Evolutionary conservation across 2,329 filamentous ascomycete species (phyloP), one percentile per base, ranked within the genome.

Genomic region (Phaeosphaeria sp.): DNA sequence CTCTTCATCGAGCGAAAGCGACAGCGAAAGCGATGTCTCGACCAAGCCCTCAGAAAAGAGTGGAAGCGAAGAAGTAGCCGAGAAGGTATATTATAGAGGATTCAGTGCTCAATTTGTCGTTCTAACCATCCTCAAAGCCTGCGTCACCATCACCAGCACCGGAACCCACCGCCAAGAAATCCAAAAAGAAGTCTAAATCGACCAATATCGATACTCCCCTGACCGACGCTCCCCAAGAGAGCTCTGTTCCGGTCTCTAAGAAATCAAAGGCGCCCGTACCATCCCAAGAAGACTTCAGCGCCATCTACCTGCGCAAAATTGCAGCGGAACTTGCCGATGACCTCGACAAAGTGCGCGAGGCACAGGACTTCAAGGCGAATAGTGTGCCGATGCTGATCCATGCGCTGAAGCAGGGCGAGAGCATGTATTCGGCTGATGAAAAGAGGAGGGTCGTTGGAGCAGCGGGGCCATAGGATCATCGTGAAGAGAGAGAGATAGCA

Each of bases 281-380:
- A 22, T 13, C 49, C 3, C 58, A 66, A 3, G 72, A 75, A 11
- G 69, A 73, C 30, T 92, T 91, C 76, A 81, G 83, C 8, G 80
- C 86, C 9, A 89, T 87, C 73, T 92, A 92, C 74, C 84, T 93
- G 47, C 87, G 89, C 67, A 87, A 86, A 57, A 81, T 87, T 6
- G 91, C 90, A 0, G 80, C 82, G 50, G 90, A 93, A 73, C 87
- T 93, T 55, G 86, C 88, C 13, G 88, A 92, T 64, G 91, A 93
- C 72, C 82, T 93, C 39, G 87, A 91, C 78, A 87, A 87, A 74
- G 81, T 92, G 60, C 86, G 90, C 63, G 73, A 74, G 40, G 88
- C 90, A 9, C 85, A 87, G 66, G 91, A 93, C 76, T 93, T 92
- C 78, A 88, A 86, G 71, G 80, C 80, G 57, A 86, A 87, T 51